A percentile compares a stretch with the other conserved stretches of the same genome.
Conservation (phyloP, 1,139 yeast genomes). For the Meyerozyma athensensis region DNA sequence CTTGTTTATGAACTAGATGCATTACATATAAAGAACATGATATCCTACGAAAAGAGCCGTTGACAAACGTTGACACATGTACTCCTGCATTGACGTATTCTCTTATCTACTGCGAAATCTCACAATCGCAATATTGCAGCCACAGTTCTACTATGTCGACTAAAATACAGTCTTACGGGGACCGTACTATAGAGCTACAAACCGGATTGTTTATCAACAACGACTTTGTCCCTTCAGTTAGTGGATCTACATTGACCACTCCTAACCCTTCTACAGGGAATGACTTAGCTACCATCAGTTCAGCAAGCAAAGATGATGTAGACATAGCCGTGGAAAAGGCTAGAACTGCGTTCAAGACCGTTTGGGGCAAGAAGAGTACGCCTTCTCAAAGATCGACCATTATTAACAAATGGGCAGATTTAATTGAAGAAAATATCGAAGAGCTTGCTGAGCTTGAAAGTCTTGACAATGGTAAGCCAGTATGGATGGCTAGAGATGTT, state of each 20-base stretch:
- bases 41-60: too few relatives aligned
- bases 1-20: conserved; percentile 70
- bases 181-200: conserved; percentile 9
- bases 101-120: too few relatives aligned
- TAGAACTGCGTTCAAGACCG: conserved; percentile 9
- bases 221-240: conserved; percentile 15
- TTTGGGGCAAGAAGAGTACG: conserved; percentile 2
- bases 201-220: conserved; percentile 19
- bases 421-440: conserved; percentile 16
- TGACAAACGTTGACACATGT: too few relatives aligned
- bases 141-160: conserved; percentile 9
- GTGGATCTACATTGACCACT: conserved; percentile 12
- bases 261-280: conserved; percentile 18
- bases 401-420: conserved; percentile 15
- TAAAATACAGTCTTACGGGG: conserved; percentile 13
- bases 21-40: too few relatives aligned
- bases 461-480: conserved; percentile 16
- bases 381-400: conserved; percentile 9
- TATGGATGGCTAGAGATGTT: conserved; percentile 5
- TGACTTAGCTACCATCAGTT: conserved; percentile 14
- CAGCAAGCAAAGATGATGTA: conserved; percentile 14
- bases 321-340: conserved; percentile 18
- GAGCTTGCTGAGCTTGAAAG: conserved; percentile 16
- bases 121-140: neutral
- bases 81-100: too few relatives aligned